phyloP scores from a whole-genome alignment of 371 early-diverging fungal genomes.

The Rhizopus arrhizus region DNA sequence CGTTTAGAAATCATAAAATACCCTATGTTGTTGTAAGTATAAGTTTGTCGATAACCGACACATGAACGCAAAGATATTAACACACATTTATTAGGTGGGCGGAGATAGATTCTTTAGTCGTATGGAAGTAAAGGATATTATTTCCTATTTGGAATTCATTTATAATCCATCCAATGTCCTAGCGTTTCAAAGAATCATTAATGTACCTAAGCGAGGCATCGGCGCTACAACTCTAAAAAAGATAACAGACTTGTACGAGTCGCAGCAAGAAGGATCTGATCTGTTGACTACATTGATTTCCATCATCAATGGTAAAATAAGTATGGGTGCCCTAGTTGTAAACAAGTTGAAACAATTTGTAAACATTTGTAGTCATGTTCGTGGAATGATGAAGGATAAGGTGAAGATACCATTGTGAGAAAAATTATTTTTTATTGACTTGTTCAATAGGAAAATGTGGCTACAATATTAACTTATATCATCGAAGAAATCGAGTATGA shows the following conservation, averaged over 20 bases:
- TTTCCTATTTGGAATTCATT: conserved; percentile 50
- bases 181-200: conserved; percentile 49
- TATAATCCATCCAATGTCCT: conserved; percentile 48
- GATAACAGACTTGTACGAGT: conserved; percentile 19
- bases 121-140: conserved; percentile 48
- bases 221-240: conserved; percentile 42
- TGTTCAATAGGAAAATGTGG: conserved; percentile 15
- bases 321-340: background rate
- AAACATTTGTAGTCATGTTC: conserved; percentile 8
- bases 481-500: conserved; percentile 26
- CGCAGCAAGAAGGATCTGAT: background rate
- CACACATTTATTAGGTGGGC: conserved; percentile 33
- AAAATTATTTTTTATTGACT: background rate
- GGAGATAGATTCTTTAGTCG: conserved; percentile 47
- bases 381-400: conserved; percentile 17
- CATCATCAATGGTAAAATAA: conserved; percentile 1
- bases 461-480: conserved; percentile 27
- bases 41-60: background rate
- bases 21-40: conserved; percentile 51
- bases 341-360: conserved; percentile 16
- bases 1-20: conserved; percentile 42
- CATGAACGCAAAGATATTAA: background rate
- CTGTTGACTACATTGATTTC: background rate
- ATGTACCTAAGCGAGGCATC: conserved; percentile 50
- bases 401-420: conserved; percentile 5